Conservation (phyloP, 345 rosid species). For the Arabis alpina region DNA sequence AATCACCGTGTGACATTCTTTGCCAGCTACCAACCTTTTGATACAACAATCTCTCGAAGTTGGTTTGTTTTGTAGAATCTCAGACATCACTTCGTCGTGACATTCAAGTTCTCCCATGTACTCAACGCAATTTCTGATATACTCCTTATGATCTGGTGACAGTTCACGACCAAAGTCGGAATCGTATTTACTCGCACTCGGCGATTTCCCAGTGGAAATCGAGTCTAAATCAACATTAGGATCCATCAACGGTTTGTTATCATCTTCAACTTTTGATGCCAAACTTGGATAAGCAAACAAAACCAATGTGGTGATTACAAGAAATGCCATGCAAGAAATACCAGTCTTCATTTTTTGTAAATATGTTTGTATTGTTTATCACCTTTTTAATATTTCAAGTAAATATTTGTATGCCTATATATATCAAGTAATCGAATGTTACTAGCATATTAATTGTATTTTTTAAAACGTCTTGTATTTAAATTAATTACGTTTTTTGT, state of each 20-base stretch:
- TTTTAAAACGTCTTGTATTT: not conserved
- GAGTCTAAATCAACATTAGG: constrained; percentile 1
- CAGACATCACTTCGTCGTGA: not conserved
- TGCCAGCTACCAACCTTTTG: not conserved
- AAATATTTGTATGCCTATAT: not conserved
- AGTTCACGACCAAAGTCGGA: not conserved
- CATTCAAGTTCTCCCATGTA: not conserved
- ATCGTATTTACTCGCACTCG: not conserved
- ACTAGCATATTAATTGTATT: not conserved
- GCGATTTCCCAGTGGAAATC: not conserved
- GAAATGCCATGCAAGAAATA: not conserved
- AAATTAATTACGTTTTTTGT: not conserved
- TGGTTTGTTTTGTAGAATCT: constrained; percentile 21
- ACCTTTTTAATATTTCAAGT: not conserved
- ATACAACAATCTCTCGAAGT: not conserved
- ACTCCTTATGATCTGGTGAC: not conserved
- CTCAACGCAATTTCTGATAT: not conserved
- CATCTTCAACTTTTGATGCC: not conserved
- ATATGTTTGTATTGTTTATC: not conserved
- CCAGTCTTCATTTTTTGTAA: not conserved
- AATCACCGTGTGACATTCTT: not conserved
- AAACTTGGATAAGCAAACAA: not conserved
- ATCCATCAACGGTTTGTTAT: constrained; percentile 14
- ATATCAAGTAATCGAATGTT: not conserved
- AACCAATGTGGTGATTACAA: not conserved